Base-by-base conservation (phyloP, 2,329 filamentous ascomycete genomes). In the Ophiocordyceps camponoti-saundersi region DNA sequence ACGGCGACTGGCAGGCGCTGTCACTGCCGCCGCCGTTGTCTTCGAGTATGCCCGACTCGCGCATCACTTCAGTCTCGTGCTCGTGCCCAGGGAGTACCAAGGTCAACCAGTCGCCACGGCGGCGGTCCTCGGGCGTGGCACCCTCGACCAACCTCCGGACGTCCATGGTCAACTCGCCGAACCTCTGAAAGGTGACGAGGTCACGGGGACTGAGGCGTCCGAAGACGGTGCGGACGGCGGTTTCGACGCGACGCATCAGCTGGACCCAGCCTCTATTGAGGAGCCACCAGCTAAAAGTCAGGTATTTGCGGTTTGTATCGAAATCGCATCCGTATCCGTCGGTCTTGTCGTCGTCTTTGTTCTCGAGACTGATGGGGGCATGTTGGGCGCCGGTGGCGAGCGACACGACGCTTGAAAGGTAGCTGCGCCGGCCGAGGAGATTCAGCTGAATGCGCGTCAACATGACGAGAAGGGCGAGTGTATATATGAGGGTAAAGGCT, bases 221-320 rank as follows among this genome's bases (percentile, higher is more conserved):
- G 62, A 95, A 96, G 22, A 90, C 84, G 46, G 93, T 83, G 55
- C 82, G 82, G 22, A 98, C 92, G 4, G 88, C 88, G n/a, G 71
- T 68, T 59, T 88, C 80, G 44, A 98, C 89, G 52, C 81, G 83
- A 48, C 79, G 71, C 73, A 88, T 82, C 48, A 96, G 68, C 48
- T 88, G 79, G 53, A 80, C 78, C 80, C 88, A 96, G 42, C 92
- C 92, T 53, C 79, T 79, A 65, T 98, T 90, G 44, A 98, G 71
- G 44, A 98, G 69, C 89, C 90, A 98, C 92, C 92, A 98, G 65
- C 87, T 95, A 62, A 96, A 94, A 40, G 89, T 93, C 44, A 98
- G 72, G 59, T 96, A 98, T 58, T 85, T 85, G 55, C 89, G 76
- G 64, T 98, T 98, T 32, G 88, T 94, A 62, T 95, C 89, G 55